Percentiles rank a stretch among this genome's conserved stretches.
phyloP scores from a whole-genome alignment of 129 eudicot species.

The Flaveria sonorensis region DNA sequence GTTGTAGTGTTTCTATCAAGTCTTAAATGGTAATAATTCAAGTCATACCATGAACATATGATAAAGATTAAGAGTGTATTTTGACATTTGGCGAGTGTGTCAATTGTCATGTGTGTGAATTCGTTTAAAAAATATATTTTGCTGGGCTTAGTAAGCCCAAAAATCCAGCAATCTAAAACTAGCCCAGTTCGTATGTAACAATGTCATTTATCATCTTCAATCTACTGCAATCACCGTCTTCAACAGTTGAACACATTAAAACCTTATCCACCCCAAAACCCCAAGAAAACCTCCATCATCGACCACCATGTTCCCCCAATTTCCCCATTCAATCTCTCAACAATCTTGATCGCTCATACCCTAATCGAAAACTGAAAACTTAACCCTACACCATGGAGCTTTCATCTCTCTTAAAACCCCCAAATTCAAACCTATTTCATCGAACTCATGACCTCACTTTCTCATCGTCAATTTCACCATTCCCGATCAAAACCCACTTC shows the following conservation, averaged over 20 bases:
- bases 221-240: not conserved
- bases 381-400: conserved; percentile 37
- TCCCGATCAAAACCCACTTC: conserved; percentile 61
- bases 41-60: too few relatives aligned
- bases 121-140: too few relatives aligned
- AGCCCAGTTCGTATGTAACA: conserved; percentile 12
- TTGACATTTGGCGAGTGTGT: too few relatives aligned
- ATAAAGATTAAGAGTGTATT: too few relatives aligned
- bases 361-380: conserved; percentile 3
- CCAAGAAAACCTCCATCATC: conserved; percentile 49
- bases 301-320: conserved; percentile 26
- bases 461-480: conserved; percentile 63
- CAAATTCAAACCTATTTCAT: conserved; percentile 50
- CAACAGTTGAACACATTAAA: not conserved
- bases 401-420: conserved; percentile 40
- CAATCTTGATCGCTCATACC: conserved; percentile 20
- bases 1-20: too few relatives aligned
- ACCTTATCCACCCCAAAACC: conserved; percentile 58
- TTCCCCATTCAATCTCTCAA: conserved; percentile 18
- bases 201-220: not conserved
- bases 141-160: conserved; percentile 7
- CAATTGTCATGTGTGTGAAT: too few relatives aligned
- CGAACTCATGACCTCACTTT: conserved; percentile 58
- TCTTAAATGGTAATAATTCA: too few relatives aligned
- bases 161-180: not conserved